Conservation (phyloP, 768 basidiomycete genomes). For the Glaciozyma antarctica region DNA sequence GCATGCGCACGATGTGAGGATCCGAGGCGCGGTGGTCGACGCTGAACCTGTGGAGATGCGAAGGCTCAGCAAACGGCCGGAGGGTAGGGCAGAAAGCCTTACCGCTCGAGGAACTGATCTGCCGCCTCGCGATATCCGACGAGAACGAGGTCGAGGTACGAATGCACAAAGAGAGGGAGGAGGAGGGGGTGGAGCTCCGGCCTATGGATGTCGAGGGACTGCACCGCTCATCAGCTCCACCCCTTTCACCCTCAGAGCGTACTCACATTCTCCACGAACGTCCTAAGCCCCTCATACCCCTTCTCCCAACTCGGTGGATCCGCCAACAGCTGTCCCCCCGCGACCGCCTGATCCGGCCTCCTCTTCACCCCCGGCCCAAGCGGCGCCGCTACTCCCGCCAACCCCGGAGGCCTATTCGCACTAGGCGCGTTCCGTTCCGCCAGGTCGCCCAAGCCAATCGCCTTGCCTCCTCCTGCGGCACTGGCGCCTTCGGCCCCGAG, state of each 20-base stretch:
- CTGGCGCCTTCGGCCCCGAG: constrained; percentile 1
- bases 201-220: constrained; percentile 45
- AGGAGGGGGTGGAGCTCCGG: constrained; percentile 87
- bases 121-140: constrained; percentile 76
- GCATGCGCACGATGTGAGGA: constrained; percentile 58
- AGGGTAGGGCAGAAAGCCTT: not conserved
- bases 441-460: constrained; percentile 27
- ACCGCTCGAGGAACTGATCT: constrained; percentile 40
- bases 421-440: constrained; percentile 29
- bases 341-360: constrained; percentile 24
- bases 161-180: constrained; percentile 94
- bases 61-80: not conserved
- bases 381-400: not conserved
- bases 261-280: constrained; percentile 29
- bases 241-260: not conserved
- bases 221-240: not conserved
- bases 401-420: not conserved
- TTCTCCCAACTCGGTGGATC: constrained; percentile 31
- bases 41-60: constrained; percentile 41
- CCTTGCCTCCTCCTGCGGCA: constrained; percentile 11
- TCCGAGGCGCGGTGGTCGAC: constrained; percentile 46
- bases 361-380: constrained; percentile 3
- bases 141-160: constrained; percentile 87
- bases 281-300: constrained; percentile 26
- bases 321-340: constrained; percentile 22